These are phyloP conservation scores for Phytopythium sindhum DNA, from an alignment of 352 stramenopile genomes.

Conservation along the genomic window DNA sequence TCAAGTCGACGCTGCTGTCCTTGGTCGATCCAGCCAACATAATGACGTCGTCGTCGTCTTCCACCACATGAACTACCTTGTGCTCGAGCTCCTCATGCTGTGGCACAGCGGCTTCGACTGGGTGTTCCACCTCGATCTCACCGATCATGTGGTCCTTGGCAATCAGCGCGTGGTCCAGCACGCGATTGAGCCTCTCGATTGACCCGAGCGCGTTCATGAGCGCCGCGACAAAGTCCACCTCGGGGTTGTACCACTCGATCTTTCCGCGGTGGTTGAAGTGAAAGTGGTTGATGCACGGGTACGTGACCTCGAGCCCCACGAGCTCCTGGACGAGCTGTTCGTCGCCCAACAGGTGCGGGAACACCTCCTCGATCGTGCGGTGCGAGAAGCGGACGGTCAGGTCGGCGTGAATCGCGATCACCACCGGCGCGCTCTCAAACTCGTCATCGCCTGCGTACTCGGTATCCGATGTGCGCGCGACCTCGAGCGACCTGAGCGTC, in stretches of 20 bases:
- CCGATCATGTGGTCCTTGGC: constrained; percentile 46
- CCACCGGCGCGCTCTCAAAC: constrained; percentile 8
- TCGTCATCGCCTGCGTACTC: constrained; percentile 27
- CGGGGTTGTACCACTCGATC: constrained; percentile 37
- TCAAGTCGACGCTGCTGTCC: neutral
- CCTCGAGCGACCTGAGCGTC: constrained; percentile 37
- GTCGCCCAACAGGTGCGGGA: constrained; percentile 40
- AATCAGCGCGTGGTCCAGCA: constrained; percentile 38
- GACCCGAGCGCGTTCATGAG: constrained; percentile 24
- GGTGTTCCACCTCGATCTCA: constrained; percentile 19
- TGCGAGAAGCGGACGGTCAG: constrained; percentile 41
- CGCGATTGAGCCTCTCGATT: constrained; percentile 20
- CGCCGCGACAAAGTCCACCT: constrained; percentile 36
- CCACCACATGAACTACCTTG: neutral
- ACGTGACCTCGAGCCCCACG: constrained; percentile 39
- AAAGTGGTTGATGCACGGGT: constrained; percentile 43
- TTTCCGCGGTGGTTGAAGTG: constrained; percentile 35
- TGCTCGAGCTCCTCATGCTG: neutral
- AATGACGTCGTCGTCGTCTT: neutral
- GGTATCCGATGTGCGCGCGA: constrained; percentile 23
- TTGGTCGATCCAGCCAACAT: neutral
- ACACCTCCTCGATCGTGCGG: constrained; percentile 51
- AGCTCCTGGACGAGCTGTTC: constrained; percentile 34
- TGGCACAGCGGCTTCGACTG: constrained; percentile 4
- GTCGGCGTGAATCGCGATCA: constrained; percentile 25